These are phyloP conservation scores for Acacia pycnantha DNA, from an alignment of 331 rosid species.

Conservation along the genomic window DNA sequence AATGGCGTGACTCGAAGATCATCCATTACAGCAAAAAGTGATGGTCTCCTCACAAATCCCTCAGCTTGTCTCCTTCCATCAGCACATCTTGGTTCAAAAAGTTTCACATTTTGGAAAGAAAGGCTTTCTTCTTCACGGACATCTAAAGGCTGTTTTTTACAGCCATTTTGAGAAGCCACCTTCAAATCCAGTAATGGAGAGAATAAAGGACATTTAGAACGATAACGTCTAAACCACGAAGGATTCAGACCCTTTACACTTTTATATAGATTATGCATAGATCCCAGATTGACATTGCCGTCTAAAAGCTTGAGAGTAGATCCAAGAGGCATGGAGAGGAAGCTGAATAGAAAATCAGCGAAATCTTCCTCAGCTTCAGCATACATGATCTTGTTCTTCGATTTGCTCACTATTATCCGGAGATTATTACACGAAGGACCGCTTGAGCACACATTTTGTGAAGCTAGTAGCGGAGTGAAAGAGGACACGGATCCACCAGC, in stretches of 20 bases:
- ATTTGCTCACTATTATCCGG: constrained; percentile 1
- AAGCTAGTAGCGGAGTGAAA: neutral
- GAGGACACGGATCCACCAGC: neutral
- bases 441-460: too few species aligned
- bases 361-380: constrained; percentile 10
- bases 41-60: constrained; percentile 5
- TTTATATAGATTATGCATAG: neutral
- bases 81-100: neutral
- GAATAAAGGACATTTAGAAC: too few species aligned
- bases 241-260: constrained; percentile 1
- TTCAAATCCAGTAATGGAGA: neutral
- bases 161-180: constrained; percentile 30
- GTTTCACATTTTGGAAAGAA: neutral
- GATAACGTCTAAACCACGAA: too few species aligned
- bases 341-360: neutral
- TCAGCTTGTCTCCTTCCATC: neutral
- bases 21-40: neutral
- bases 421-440: neutral
- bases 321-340: constrained; percentile 7
- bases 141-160: constrained; percentile 23
- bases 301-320: neutral
- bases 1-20: neutral
- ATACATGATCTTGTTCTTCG: neutral
- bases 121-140: neutral
- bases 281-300: neutral